These are phyloP conservation scores for Entrophospora sp. DNA, from an alignment of 192 early-diverging fungal genomes.

Conservation along the genomic window DNA sequence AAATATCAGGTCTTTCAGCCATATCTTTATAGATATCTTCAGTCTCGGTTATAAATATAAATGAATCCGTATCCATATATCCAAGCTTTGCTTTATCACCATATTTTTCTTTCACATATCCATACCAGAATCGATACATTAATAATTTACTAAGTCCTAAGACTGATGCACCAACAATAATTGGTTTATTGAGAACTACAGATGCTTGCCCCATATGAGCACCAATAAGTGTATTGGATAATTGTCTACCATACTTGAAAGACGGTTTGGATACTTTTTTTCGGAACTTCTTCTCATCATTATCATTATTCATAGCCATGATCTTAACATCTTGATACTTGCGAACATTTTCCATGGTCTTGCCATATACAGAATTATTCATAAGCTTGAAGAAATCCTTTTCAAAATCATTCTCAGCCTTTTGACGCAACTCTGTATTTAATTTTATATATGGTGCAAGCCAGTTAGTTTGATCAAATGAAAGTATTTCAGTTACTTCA, in stretches of 20 bases:
- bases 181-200: conserved; percentile 4
- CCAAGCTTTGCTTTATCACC: neutral
- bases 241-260: neutral
- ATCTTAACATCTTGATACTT: neutral
- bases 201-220: neutral
- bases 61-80: neutral
- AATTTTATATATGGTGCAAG: neutral
- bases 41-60: no score
- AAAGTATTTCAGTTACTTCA: neutral
- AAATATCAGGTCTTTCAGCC: neutral
- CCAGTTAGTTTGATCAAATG: neutral
- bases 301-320: neutral
- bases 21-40: no score
- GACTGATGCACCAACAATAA: neutral
- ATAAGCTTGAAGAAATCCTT: no score
- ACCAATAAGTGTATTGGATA: neutral
- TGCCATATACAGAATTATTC: neutral
- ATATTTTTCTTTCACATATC: neutral
- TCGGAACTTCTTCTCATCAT: neutral
- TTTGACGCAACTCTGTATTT: neutral
- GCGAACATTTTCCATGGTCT: neutral
- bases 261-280: neutral
- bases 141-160: neutral
- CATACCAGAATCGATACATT: conserved; percentile 4
- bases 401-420: neutral